Percentiles rank a stretch among this genome's conserved stretches.
phyloP scores from a whole-genome alignment of 2,329 filamentous ascomycete species.

The Talaromyces islandicus region DNA sequence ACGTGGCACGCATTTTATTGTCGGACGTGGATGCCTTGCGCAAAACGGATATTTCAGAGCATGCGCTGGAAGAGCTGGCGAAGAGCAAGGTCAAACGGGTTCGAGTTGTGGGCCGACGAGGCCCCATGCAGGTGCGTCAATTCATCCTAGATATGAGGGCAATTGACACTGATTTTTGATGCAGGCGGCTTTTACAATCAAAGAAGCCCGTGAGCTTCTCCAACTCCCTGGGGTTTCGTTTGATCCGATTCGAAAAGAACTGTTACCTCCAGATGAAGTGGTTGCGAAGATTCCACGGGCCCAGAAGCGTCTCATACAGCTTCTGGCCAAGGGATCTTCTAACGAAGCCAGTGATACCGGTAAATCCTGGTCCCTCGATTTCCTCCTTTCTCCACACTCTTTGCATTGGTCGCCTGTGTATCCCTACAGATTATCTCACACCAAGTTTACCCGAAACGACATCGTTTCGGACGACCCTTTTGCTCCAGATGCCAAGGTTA shows the following conservation, averaged over 20 bases:
- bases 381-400: conserved; percentile 69
- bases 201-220: conserved; percentile 84
- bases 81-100: conserved; percentile 72
- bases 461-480: conserved; percentile 46
- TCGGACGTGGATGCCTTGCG: conserved; percentile 66
- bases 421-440: conserved; percentile 52
- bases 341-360: conserved; percentile 42
- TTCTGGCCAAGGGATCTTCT: conserved; percentile 69
- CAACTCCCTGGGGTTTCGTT: conserved; percentile 68
- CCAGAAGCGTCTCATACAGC: conserved; percentile 69
- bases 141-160: neutral
- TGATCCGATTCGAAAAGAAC: conserved; percentile 56
- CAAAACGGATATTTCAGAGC: conserved; percentile 82
- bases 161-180: neutral
- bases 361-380: conserved; percentile 79
- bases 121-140: conserved; percentile 68
- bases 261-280: conserved; percentile 59
- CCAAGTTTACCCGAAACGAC: conserved; percentile 58
- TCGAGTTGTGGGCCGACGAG: conserved; percentile 80
- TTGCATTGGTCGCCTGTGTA: conserved; percentile 52
- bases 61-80: conserved; percentile 68
- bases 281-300: conserved; percentile 67
- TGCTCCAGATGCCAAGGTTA: conserved; percentile 44
- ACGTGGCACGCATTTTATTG: conserved; percentile 83
- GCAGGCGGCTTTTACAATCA: conserved; percentile 88